Percentiles rank a stretch among this genome's conserved stretches.
Evolutionary conservation across 139 green algal genomes (phyloP).

Genomic region (Desmodesmus armatus): DNA sequence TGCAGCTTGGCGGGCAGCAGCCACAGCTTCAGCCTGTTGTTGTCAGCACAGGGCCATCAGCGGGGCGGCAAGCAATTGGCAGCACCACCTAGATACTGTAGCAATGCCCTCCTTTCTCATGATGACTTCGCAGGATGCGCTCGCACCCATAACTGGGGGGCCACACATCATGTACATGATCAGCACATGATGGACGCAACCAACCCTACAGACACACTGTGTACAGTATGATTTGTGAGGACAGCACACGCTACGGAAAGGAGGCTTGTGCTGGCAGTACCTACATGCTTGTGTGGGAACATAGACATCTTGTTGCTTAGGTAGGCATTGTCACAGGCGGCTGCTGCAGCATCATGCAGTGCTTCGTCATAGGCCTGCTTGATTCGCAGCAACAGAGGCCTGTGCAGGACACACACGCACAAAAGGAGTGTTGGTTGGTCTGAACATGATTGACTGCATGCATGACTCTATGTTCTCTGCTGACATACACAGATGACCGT

Average conservation of each 20-base stretch:
- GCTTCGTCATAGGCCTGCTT: conserved; percentile 29
- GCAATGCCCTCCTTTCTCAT: no score
- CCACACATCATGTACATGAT: background rate
- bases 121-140: background rate
- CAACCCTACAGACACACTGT: background rate
- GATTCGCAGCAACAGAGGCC: conserved; percentile 30
- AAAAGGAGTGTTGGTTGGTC: background rate
- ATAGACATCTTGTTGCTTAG: conserved; percentile 14
- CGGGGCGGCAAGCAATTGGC: background rate
- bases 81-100: no score
- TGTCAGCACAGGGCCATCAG: background rate
- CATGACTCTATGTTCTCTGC: no score
- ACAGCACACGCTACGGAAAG: background rate
- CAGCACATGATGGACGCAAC: background rate
- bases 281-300: conserved; percentile 19
- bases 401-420: no score
- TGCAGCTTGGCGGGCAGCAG: background rate
- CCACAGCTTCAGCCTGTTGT: conserved; percentile 24
- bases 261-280: background rate
- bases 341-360: conserved; percentile 9
- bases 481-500: no score
- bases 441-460: no score
- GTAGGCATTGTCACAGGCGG: conserved; percentile 17
- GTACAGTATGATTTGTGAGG: background rate
- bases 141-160: background rate